A percentile compares a stretch with the other conserved stretches of the same genome.
Conservation (phyloP, 2,329 filamentous ascomycete genomes). For the Nemania sp. region DNA sequence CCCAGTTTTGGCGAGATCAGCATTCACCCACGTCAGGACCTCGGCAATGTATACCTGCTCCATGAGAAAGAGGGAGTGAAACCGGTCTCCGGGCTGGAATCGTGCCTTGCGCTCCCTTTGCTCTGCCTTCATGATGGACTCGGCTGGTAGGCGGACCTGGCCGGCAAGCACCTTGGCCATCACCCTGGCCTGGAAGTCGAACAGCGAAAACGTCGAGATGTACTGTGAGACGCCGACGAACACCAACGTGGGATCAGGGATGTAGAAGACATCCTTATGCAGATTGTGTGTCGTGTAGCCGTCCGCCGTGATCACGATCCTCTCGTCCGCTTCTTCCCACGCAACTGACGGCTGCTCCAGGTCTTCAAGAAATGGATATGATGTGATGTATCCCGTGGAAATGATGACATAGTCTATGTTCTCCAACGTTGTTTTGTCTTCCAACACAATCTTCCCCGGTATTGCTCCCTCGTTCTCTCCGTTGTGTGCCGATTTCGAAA, state of each 20-base stretch:
- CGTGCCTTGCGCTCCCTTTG: slow-evolving; percentile 39
- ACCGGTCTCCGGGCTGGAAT: slow-evolving; percentile 42
- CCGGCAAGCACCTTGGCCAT: slow-evolving; percentile 62
- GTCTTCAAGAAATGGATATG: slow-evolving; percentile 65
- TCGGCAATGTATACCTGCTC: slow-evolving; percentile 43
- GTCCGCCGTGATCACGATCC: slow-evolving; percentile 62
- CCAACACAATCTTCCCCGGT: slow-evolving; percentile 56
- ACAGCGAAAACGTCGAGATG: slow-evolving; percentile 69
- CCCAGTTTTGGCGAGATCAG: slow-evolving; percentile 30
- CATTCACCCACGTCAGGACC: slow-evolving; percentile 38
- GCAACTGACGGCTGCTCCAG: slow-evolving; percentile 48
- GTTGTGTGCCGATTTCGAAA: slow-evolving; percentile 3
- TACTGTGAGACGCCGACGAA: slow-evolving; percentile 71
- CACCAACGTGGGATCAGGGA: slow-evolving; percentile 64
- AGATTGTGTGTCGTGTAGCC: slow-evolving; percentile 68
- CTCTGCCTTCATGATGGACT: slow-evolving; percentile 45
- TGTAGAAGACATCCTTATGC: slow-evolving; percentile 74
- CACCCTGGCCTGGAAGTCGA: slow-evolving; percentile 70
- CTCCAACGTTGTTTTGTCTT: slow-evolving; percentile 55
- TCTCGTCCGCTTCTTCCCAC: slow-evolving; percentile 54
- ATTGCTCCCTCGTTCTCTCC: slow-evolving; percentile 44
- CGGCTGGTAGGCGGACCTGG: slow-evolving; percentile 50
- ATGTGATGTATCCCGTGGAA: slow-evolving; percentile 71
- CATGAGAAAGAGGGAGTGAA: slow-evolving; percentile 44
- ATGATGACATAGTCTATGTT: slow-evolving; percentile 66